These are phyloP conservation scores for Metarhizium rileyi DNA, from an alignment of 2,329 filamentous ascomycete genomes.

Conservation along the genomic window DNA sequence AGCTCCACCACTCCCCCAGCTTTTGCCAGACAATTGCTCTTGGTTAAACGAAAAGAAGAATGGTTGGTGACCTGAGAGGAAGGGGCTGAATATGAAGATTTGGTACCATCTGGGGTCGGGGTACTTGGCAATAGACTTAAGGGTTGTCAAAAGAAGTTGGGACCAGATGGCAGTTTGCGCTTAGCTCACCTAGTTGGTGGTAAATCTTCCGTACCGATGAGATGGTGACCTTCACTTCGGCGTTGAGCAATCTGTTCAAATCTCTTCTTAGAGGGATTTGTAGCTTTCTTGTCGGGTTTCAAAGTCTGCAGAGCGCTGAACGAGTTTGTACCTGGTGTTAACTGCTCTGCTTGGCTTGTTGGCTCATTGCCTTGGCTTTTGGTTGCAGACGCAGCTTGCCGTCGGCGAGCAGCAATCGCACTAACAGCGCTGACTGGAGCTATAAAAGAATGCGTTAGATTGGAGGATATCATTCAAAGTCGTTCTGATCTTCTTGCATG, in stretches of 20 bases:
- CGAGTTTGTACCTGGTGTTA: constrained; percentile 16
- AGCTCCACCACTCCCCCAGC: constrained; percentile 31
- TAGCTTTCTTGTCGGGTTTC: constrained; percentile 5
- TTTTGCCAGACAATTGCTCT: constrained; percentile 32
- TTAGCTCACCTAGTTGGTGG: not conserved
- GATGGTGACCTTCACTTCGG: constrained; percentile 1
- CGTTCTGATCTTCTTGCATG: not conserved
- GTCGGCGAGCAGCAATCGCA: constrained; percentile 26
- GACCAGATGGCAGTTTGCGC: not conserved
- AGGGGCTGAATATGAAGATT: not conserved
- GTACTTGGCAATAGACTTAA: not conserved
- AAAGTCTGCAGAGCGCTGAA: constrained; percentile 19
- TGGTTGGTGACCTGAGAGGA: constrained; percentile 21
- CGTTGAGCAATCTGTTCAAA: not conserved
- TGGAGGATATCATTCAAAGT: not conserved
- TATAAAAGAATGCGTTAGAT: not conserved
- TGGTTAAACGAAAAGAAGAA: constrained; percentile 36
- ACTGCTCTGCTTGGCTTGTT: constrained; percentile 10
- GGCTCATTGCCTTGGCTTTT: not conserved
- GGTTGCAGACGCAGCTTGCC: constrained; percentile 12
- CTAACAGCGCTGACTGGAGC: constrained; percentile 26
- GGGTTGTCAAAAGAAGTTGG: not conserved
- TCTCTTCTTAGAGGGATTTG: constrained; percentile 13
- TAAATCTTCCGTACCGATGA: not conserved
- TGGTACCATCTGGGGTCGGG: not conserved